A percentile compares a stretch with the other conserved stretches of the same genome.
Conservation (phyloP, 352 stramenopile genomes). For the Phytophthora pisi region DNA sequence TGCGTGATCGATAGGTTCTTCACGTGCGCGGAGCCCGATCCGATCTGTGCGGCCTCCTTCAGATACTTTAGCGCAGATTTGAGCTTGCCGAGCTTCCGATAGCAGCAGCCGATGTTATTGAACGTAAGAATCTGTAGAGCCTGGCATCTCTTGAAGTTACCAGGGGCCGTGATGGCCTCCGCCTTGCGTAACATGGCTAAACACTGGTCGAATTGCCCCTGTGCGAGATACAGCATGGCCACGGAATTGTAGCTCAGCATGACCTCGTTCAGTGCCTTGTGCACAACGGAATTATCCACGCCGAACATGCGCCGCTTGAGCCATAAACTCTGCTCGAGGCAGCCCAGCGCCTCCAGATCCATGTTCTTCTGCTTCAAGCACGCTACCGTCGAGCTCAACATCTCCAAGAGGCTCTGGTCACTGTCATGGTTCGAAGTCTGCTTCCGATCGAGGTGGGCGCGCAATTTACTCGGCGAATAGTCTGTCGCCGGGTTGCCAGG, state of each 20-base stretch:
- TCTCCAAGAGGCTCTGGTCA: conserved; percentile 69
- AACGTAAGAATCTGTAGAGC: conserved; percentile 83
- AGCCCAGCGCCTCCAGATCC: conserved; percentile 75
- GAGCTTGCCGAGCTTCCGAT: conserved; percentile 77
- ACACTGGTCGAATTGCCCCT: conserved; percentile 66
- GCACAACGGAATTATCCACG: conserved; percentile 58
- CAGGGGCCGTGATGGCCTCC: conserved; percentile 65
- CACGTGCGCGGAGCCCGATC: conserved; percentile 53
- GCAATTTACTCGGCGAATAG: conserved; percentile 23
- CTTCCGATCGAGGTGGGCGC: conserved; percentile 12
- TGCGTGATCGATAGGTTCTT: conserved; percentile 85
- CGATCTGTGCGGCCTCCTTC: conserved; percentile 71
- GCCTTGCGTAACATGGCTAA: conserved; percentile 76
- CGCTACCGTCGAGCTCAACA: conserved; percentile 70
- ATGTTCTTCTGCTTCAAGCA: conserved; percentile 79
- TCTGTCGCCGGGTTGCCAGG: conserved; percentile 19
- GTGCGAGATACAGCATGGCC: conserved; percentile 71
- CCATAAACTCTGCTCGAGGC: conserved; percentile 77
- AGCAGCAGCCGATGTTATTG: conserved; percentile 86
- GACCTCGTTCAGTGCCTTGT: conserved; percentile 61
- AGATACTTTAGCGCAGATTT: conserved; percentile 80
- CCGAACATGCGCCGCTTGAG: conserved; percentile 82
- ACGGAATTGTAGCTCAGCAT: conserved; percentile 78
- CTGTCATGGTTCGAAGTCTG: conserved; percentile 40
- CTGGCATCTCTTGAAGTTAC: conserved; percentile 68